These are phyloP conservation scores for Talaromyces liani DNA, from an alignment of 495 filamentous ascomycete genomes.

Conservation along the genomic window DNA sequence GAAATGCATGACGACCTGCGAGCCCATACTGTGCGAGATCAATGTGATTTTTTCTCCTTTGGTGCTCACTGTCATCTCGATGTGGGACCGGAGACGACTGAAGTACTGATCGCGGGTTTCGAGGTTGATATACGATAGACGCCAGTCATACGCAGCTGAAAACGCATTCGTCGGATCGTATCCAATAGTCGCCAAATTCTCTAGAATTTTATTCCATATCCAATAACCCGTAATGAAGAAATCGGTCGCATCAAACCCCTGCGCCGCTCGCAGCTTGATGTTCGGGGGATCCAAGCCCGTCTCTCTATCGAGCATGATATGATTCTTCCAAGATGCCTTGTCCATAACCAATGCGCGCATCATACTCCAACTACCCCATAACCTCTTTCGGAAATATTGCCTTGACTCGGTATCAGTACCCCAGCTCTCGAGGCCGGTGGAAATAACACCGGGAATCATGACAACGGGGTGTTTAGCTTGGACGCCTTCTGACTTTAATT, in stretches of 20 bases:
- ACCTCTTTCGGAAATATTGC: conserved; percentile 83
- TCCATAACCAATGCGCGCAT: conserved; percentile 90
- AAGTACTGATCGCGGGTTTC: conserved; percentile 92
- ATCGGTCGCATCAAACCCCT: conserved; percentile 98
- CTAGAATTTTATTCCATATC: conserved; percentile 99
- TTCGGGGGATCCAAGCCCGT: conserved; percentile 89
- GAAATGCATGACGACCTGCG: conserved; percentile 92
- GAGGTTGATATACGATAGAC: conserved; percentile 84
- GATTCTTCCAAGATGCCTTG: conserved; percentile 88
- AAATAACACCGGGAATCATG: conserved; percentile 97
- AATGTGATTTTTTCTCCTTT: conserved; percentile 73
- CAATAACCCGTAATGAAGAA: conserved; percentile 81
- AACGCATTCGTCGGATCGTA: conserved; percentile 96
- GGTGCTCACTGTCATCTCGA: conserved; percentile 68
- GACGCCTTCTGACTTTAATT: conserved; percentile 75
- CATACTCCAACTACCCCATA: conserved; percentile 99
- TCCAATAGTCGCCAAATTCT: conserved; percentile 90
- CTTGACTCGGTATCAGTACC: conserved; percentile 73
- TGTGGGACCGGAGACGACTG: conserved; percentile 77
- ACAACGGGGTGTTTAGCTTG: conserved; percentile 81
- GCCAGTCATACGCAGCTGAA: conserved; percentile 95
- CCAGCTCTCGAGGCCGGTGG: conserved; percentile 95
- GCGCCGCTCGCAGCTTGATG: conserved; percentile 87
- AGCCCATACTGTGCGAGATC: conserved; percentile 95
- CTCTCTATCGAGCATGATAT: conserved; percentile 90